These are phyloP conservation scores for Amylostereum chailletii DNA, from an alignment of 1,284 basidiomycete species.

Conservation along the genomic window DNA sequence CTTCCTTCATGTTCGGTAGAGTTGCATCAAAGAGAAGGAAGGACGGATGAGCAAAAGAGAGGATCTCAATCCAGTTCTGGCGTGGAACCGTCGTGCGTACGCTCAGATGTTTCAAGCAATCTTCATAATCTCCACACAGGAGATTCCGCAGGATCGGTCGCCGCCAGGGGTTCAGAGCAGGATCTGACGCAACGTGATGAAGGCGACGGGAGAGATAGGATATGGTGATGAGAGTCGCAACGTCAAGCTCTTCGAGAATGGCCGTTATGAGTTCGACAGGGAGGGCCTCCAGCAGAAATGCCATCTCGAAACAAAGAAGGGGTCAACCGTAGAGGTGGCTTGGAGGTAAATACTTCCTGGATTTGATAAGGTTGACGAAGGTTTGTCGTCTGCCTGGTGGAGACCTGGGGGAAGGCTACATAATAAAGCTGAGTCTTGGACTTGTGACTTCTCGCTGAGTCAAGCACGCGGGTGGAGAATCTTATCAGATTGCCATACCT, in stretches of 20 bases:
- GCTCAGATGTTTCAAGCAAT: slow-evolving; percentile 45
- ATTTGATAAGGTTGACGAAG: no score
- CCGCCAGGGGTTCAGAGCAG: slow-evolving; percentile 66
- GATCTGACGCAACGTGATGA: slow-evolving; percentile 46
- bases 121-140: slow-evolving; percentile 35
- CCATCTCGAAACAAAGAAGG: slow-evolving; percentile 1
- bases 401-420: no score
- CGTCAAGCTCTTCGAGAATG: slow-evolving; percentile 57
- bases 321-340: no score
- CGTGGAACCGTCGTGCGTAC: slow-evolving; percentile 54
- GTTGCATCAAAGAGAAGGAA: slow-evolving; percentile 61
- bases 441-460: no score
- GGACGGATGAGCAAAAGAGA: slow-evolving; percentile 45
- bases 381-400: no score
- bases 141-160: slow-evolving; percentile 54
- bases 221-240: slow-evolving; percentile 45
- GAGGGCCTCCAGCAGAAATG: slow-evolving; percentile 35
- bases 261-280: slow-evolving; percentile 71
- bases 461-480: no score
- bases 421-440: no score
- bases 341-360: no score
- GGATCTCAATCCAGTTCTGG: slow-evolving; percentile 68
- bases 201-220: slow-evolving; percentile 54
- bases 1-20: slow-evolving; percentile 51
- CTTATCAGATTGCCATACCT: no score